Conservation (phyloP, 116 monocot genomes). For the Cymodocea nodosa region DNA sequence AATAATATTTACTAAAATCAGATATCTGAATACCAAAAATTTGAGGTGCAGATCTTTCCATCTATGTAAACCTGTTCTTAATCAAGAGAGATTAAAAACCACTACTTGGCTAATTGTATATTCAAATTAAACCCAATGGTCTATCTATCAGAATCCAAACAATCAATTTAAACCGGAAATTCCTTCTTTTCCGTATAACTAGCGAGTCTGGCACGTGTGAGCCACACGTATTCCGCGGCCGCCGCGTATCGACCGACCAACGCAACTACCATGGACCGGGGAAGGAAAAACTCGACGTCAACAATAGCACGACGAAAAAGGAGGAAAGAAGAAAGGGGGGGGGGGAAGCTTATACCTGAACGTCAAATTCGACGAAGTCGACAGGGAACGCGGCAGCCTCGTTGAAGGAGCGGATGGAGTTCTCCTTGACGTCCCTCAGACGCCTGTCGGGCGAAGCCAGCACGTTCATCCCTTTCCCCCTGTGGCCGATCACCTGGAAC, state of each 20-base stretch:
- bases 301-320: too few species aligned
- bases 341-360: constrained; percentile 39
- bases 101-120: too few species aligned
- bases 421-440: constrained; percentile 71
- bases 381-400: constrained; percentile 47
- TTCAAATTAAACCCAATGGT: too few species aligned
- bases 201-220: background rate
- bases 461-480: constrained; percentile 92
- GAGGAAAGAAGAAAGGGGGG: background rate
- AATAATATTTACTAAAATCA: background rate
- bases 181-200: background rate
- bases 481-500: constrained; percentile 73
- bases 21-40: background rate
- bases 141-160: too few species aligned
- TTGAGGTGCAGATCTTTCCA: too few species aligned
- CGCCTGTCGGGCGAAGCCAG: constrained; percentile 56
- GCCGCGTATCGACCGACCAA: background rate
- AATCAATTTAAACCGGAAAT: too few species aligned
- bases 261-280: background rate
- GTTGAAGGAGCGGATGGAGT: constrained; percentile 65
- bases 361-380: constrained; percentile 93
- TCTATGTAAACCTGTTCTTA: too few species aligned
- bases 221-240: background rate
- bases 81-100: too few species aligned
- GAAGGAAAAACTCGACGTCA: background rate